These are phyloP conservation scores for Cryptococcus depauperatus DNA, from an alignment of 1,284 basidiomycete genomes.

Conservation along the genomic window DNA sequence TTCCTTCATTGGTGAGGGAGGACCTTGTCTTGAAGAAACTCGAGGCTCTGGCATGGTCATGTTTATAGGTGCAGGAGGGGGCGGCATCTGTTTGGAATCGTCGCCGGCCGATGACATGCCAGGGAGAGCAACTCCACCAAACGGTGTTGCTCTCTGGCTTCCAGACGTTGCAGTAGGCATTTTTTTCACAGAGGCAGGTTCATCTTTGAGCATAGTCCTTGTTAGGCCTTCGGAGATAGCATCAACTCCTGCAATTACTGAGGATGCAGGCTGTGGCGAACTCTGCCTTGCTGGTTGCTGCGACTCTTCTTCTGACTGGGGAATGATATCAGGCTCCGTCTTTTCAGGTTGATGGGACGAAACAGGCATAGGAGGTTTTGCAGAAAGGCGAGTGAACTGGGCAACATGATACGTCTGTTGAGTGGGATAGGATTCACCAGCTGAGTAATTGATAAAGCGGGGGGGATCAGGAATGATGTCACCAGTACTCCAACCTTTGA, in stretches of 20 bases:
- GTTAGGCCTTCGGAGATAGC: slow-evolving; percentile 15
- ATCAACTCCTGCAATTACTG: slow-evolving; percentile 6
- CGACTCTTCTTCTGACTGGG: slow-evolving; percentile 4
- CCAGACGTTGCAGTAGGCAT: slow-evolving; percentile 6
- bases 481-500: slow-evolving; percentile 75
- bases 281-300: not conserved
- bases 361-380: slow-evolving; percentile 19
- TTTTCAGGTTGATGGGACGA: slow-evolving; percentile 6
- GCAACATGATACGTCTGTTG: slow-evolving; percentile 40
- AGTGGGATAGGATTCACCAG: slow-evolving; percentile 41
- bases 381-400: slow-evolving; percentile 36
- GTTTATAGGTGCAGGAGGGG: slow-evolving; percentile 26
- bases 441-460: slow-evolving; percentile 60
- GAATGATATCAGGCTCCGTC: slow-evolving; percentile 3
- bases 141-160: slow-evolving; percentile 20
- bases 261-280: slow-evolving; percentile 1
- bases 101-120: slow-evolving; percentile 29
- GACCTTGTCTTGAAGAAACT: slow-evolving; percentile 27
- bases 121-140: slow-evolving; percentile 40
- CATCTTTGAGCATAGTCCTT: slow-evolving; percentile 14
- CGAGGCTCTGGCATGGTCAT: slow-evolving; percentile 35
- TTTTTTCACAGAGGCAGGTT: slow-evolving; percentile 6
- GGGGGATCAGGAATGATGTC: slow-evolving; percentile 74
- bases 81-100: slow-evolving; percentile 11
- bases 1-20: slow-evolving; percentile 27